Conservation (phyloP, 2,329 filamentous ascomycete genomes). For the Alternaria infectoria region DNA sequence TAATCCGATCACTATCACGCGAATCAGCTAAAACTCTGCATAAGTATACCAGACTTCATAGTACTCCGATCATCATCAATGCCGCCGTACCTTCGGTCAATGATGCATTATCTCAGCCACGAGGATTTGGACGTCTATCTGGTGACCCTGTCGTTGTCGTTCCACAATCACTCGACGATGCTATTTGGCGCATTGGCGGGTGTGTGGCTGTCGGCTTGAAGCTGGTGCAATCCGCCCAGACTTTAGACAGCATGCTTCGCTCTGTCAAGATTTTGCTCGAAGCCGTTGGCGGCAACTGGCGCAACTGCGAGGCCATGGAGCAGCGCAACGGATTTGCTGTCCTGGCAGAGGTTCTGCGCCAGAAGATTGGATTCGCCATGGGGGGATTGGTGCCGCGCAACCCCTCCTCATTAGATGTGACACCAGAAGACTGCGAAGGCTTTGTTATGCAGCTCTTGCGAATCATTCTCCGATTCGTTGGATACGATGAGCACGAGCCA, state of each 20-base stretch:
- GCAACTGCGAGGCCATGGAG: slow-evolving; percentile 98
- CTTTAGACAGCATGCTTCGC: slow-evolving; percentile 72
- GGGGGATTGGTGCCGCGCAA: slow-evolving; percentile 58
- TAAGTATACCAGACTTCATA: slow-evolving; percentile 73
- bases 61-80: slow-evolving; percentile 84
- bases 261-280: slow-evolving; percentile 85
- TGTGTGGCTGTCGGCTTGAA: slow-evolving; percentile 86
- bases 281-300: slow-evolving; percentile 88
- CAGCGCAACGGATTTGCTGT: slow-evolving; percentile 93
- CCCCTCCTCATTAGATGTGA: slow-evolving; percentile 43
- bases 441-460: slow-evolving; percentile 70
- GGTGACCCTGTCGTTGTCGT: slow-evolving; percentile 82
- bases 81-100: slow-evolving; percentile 86
- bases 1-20: slow-evolving; percentile 78
- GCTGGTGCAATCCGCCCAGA: slow-evolving; percentile 77
- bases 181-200: slow-evolving; percentile 90
- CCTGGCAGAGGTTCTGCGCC: slow-evolving; percentile 79
- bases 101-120: slow-evolving; percentile 80
- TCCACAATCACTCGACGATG: slow-evolving; percentile 87
- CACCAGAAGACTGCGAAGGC: slow-evolving; percentile 54
- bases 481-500: slow-evolving; percentile 80
- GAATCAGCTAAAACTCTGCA: slow-evolving; percentile 71
- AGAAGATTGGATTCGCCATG: slow-evolving; percentile 70
- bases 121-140: slow-evolving; percentile 81
- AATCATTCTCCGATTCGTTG: slow-evolving; percentile 83